Evolutionary conservation across 2,329 filamentous ascomycete genomes (phyloP), one percentile per base, ranked within the genome.

Genomic region (Coniochaeta sp.): DNA sequence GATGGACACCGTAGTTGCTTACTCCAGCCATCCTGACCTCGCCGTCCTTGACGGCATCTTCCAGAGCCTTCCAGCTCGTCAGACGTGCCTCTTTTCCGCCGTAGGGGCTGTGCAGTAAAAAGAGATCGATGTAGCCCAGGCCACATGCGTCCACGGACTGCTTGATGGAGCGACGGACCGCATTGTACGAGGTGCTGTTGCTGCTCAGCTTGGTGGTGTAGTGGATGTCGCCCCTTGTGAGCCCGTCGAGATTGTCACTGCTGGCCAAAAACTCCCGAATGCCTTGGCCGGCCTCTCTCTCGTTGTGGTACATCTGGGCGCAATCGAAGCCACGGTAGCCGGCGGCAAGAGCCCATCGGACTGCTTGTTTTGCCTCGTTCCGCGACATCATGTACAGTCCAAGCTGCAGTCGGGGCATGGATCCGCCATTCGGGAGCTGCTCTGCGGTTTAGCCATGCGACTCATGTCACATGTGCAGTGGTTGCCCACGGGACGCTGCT

Each of bases 161-260:
- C 62, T 79, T 83, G 64, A 95, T 90, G 0, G 88, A 86, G 62
- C 75, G 76, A 57, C 87, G 81, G 26, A 89, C 89, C 3, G 77
- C 75, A n/a, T 88, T 81, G 71, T 93, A 93, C 4, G 81, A 81
- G 1, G 79, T 79, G 66, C 75, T 76, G 69, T 87, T 90, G 61
- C 80, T 85, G 1, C 85, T 85, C 16, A 95, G 80, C 75, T 95
- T 96, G 38, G 87, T 89, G 0, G 90, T 95, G 71, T 90, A 93
- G 73, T 90, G 90, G 58, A 95, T 77, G 67, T 93, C 86, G 60
- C 87, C 82, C 5, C 90, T 82, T 63, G 78, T 81, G 30, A 91
- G 70, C 0, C 76, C 78, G 0, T 76, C 66, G 0, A 72, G 75
- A 63, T 84, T 84, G 14, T 75, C 73, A 2, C 67, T 68, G 26